phyloP scores from a whole-genome alignment of 2,329 filamentous ascomycete species.

The Arthroderma uncinatum region DNA sequence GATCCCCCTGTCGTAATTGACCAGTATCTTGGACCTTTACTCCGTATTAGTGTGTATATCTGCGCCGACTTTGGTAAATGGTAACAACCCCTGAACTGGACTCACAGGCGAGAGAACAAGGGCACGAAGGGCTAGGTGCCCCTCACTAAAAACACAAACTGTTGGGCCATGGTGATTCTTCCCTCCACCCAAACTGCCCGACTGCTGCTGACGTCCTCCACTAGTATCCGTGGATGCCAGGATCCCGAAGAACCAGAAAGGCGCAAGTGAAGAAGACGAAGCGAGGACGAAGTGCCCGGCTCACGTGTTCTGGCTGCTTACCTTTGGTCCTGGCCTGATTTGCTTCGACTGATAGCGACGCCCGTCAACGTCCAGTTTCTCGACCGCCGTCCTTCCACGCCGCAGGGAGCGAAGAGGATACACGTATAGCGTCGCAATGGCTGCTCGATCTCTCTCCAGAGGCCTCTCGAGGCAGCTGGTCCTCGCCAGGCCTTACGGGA shows the following conservation, averaged over 20 bases:
- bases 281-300: background rate
- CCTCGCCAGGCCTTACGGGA: slow-evolving; percentile 27
- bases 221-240: background rate
- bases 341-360: background rate
- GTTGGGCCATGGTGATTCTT: background rate
- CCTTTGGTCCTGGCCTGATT: slow-evolving; percentile 1
- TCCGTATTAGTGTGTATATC: background rate
- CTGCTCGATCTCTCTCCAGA: slow-evolving; percentile 18
- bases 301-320: slow-evolving; percentile 1
- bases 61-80: background rate
- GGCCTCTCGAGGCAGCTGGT: slow-evolving; percentile 22
- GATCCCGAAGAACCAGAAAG: background rate
- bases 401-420: background rate
- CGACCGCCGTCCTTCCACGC: background rate
- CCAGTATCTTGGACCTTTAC: too few species aligned
- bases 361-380: background rate
- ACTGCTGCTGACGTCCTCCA: background rate
- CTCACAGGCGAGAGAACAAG: background rate
- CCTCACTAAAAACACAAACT: background rate
- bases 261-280: background rate
- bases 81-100: background rate
- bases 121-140: background rate
- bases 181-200: background rate
- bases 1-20: too few species aligned
- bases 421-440: slow-evolving; percentile 7